Evolutionary conservation across 2,329 filamentous ascomycete genomes (phyloP).

Genomic region (Colletotrichum neosansevieriae): DNA sequence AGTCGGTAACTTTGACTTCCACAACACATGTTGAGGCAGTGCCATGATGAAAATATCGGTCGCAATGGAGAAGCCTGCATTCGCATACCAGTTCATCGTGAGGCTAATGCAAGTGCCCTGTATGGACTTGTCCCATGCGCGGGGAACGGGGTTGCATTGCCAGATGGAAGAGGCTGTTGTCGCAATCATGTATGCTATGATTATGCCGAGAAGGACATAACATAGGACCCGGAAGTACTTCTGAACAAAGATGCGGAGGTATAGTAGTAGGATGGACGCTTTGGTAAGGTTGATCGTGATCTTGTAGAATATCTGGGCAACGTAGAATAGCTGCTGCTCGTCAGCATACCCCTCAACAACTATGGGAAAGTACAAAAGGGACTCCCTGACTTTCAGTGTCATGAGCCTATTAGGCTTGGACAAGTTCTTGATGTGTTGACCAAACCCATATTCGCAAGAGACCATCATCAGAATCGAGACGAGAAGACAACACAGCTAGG

Average conservation of each 20-base stretch:
- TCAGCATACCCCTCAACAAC: not conserved
- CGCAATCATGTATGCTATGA: slow-evolving; percentile 60
- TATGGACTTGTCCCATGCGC: slow-evolving; percentile 53
- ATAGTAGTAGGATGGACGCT: slow-evolving; percentile 64
- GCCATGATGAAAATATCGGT: slow-evolving; percentile 42
- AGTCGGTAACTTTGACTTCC: slow-evolving; percentile 56
- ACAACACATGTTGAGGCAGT: slow-evolving; percentile 55
- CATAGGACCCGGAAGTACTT: slow-evolving; percentile 59
- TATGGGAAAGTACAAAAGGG: too few relatives aligned
- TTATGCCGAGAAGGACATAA: slow-evolving; percentile 54
- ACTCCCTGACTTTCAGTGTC: slow-evolving; percentile 50
- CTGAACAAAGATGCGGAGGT: slow-evolving; percentile 65
- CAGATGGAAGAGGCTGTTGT: slow-evolving; percentile 59
- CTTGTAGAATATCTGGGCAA: slow-evolving; percentile 67
- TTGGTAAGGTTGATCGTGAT: slow-evolving; percentile 66
- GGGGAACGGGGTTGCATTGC: slow-evolving; percentile 62
- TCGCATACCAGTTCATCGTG: slow-evolving; percentile 39
- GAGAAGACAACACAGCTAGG: slow-evolving; percentile 50
- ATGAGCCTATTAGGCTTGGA: slow-evolving; percentile 49
- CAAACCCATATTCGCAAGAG: slow-evolving; percentile 57
- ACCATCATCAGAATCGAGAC: slow-evolving; percentile 56
- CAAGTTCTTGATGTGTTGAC: slow-evolving; percentile 54
- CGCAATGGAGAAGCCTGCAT: slow-evolving; percentile 39
- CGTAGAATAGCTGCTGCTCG: slow-evolving; percentile 58
- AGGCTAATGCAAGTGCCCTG: slow-evolving; percentile 47